phyloP scores from a whole-genome alignment of 768 basidiomycete genomes.

The Galerina sulciceps region DNA sequence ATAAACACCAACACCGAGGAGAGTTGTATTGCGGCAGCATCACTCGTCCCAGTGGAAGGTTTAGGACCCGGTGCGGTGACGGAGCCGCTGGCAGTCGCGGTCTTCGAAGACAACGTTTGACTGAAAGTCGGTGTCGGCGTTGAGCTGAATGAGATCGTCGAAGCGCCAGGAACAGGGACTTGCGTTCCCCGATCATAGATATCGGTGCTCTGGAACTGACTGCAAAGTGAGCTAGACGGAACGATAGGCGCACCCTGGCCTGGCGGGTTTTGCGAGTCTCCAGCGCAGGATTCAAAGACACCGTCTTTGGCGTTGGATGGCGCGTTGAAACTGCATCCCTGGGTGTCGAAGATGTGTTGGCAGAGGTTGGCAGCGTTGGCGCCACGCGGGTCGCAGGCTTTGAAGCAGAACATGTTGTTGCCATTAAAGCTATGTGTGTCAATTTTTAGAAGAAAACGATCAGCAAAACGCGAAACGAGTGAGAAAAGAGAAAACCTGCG shows the following conservation, averaged over 20 bases:
- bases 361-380: constrained; percentile 52
- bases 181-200: neutral
- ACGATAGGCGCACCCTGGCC: constrained; percentile 45
- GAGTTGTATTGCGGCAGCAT: too few relatives aligned
- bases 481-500: constrained; percentile 19
- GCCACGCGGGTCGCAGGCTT: constrained; percentile 61
- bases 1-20: too few relatives aligned
- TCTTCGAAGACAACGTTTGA: too few relatives aligned
- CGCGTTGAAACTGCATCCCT: constrained; percentile 72
- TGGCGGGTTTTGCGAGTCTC: constrained; percentile 53
- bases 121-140: too few relatives aligned
- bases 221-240: constrained; percentile 31
- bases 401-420: constrained; percentile 62
- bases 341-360: constrained; percentile 71
- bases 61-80: too few relatives aligned
- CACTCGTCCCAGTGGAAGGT: too few relatives aligned
- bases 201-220: neutral
- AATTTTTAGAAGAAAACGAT: neutral
- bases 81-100: too few relatives aligned
- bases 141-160: too few relatives aligned
- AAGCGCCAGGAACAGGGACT: too few relatives aligned
- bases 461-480: neutral
- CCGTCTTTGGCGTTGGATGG: constrained; percentile 61
- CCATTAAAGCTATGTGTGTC: constrained; percentile 64
- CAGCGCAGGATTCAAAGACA: constrained; percentile 62